Evolutionary conservation across 1,284 basidiomycete genomes (phyloP), one percentile per base, ranked within the genome.

Genomic region (Tremellales sp.): DNA sequence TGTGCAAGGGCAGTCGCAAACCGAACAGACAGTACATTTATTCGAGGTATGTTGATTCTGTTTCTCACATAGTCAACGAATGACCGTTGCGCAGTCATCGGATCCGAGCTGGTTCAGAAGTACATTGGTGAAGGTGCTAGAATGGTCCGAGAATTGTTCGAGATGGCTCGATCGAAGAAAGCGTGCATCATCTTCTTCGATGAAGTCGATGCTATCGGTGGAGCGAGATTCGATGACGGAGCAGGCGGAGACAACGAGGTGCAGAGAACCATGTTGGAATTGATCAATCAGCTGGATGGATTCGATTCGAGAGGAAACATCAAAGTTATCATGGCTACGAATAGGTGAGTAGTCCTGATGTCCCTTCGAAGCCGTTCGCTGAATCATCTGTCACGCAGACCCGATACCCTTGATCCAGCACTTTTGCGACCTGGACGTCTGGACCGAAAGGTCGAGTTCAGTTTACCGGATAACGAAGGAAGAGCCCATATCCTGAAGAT

Each of bases 101-200:
- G 95, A 10, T 97, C 93, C 14, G 95, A 98, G 72, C 80, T 98
- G 7, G 95, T 99, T 22, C 95, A 99, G 73, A 99, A 98, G 73
- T 99, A 99, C 70, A 94, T 99, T 40, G 95, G 95, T 44, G 95
- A 99, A 73, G 95, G 95, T 53, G 95, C 95, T 2, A 81, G 95
- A 51, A 97, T 98, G 95, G 94, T 98, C 19, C 83, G 95, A 48
- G 95, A 98, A 70, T 77, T 98, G 50, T 99, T 99, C 74, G 95
- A 98, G 76, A 97, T 98, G 91, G 95, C 95, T 31, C 81, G 95
- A 51, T 87, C 86, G 59, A 98, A 98, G 78, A 98, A 97, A 74
- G 95, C 95, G 2, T 98, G 95, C 68, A 98, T 99, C 67, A 97
- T 99, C 71, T 99, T 99, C 77, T 98, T 99, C 63, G 95, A 99